phyloP scores from a whole-genome alignment of 169 alveolate species.

The Plasmodium inui region DNA sequence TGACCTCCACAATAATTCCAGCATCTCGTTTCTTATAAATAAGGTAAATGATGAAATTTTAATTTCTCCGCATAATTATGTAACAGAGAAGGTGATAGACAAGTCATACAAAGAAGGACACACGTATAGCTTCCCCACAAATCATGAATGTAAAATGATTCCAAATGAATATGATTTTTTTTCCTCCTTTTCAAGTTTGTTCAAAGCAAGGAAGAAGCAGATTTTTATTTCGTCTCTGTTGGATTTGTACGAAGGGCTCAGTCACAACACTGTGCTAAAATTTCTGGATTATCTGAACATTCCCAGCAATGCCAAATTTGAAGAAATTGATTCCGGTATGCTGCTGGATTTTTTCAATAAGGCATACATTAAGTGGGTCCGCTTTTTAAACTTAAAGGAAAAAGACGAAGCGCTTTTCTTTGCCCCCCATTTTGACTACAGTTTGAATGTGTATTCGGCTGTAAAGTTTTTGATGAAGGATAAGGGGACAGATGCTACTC shows the following conservation, averaged over 20 bases:
- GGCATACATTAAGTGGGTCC: slow-evolving; percentile 63
- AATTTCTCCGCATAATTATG: slow-evolving; percentile 66
- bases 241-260: slow-evolving; percentile 65
- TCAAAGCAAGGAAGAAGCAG: slow-evolving; percentile 66
- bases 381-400: slow-evolving; percentile 66
- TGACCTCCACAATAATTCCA: slow-evolving; percentile 67
- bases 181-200: slow-evolving; percentile 43
- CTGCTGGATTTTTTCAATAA: slow-evolving; percentile 59
- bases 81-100: slow-evolving; percentile 70
- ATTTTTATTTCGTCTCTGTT: slow-evolving; percentile 36
- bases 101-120: slow-evolving; percentile 73
- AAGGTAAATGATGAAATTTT: slow-evolving; percentile 69
- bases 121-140: slow-evolving; percentile 38
- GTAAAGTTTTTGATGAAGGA: slow-evolving; percentile 13
- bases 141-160: slow-evolving; percentile 60
- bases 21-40: slow-evolving; percentile 62
- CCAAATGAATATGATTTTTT: slow-evolving; percentile 73
- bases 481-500: background rate
- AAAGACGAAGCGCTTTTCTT: background rate
- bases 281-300: slow-evolving; percentile 40
- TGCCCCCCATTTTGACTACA: slow-evolving; percentile 62
- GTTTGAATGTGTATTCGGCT: slow-evolving; percentile 15
- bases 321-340: slow-evolving; percentile 22
- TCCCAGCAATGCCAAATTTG: slow-evolving; percentile 34
- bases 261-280: slow-evolving; percentile 39